Conservation (phyloP, 2,329 filamentous ascomycete species). For the Nannizzia gypsea region DNA sequence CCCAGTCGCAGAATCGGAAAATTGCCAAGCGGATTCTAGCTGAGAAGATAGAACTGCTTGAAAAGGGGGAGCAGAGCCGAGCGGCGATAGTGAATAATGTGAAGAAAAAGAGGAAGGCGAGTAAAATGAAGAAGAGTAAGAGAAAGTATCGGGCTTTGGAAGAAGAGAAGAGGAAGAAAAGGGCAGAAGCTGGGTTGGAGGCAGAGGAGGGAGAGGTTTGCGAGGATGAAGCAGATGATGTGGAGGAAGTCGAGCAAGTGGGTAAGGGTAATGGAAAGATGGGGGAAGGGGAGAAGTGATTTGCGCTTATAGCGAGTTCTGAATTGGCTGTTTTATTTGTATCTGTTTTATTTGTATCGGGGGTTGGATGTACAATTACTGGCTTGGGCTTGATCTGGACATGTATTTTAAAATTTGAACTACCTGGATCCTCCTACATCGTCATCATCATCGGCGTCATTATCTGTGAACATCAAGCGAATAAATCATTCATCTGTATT, state of each 20-base stretch:
- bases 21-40: constrained; percentile 68
- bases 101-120: constrained; percentile 52
- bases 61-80: constrained; percentile 65
- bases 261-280: background rate
- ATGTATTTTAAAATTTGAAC: background rate
- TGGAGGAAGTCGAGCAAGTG: background rate
- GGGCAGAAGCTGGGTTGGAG: constrained; percentile 12
- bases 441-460: background rate
- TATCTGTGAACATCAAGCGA: background rate
- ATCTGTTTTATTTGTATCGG: too few relatives aligned
- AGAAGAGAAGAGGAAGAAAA: constrained; percentile 17
- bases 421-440: background rate
- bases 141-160: constrained; percentile 34
- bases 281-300: background rate
- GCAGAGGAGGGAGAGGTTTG: background rate
- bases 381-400: too few relatives aligned
- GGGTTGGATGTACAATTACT: background rate
- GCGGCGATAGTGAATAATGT: constrained; percentile 68
- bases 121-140: constrained; percentile 33
- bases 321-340: background rate
- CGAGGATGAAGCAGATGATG: constrained; percentile 6
- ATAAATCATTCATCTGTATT: background rate
- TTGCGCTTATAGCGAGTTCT: background rate
- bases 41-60: constrained; percentile 60
- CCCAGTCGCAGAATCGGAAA: constrained; percentile 73